phyloP scores from a whole-genome alignment of 768 basidiomycete genomes.

The Auriscalpium vulgare region DNA sequence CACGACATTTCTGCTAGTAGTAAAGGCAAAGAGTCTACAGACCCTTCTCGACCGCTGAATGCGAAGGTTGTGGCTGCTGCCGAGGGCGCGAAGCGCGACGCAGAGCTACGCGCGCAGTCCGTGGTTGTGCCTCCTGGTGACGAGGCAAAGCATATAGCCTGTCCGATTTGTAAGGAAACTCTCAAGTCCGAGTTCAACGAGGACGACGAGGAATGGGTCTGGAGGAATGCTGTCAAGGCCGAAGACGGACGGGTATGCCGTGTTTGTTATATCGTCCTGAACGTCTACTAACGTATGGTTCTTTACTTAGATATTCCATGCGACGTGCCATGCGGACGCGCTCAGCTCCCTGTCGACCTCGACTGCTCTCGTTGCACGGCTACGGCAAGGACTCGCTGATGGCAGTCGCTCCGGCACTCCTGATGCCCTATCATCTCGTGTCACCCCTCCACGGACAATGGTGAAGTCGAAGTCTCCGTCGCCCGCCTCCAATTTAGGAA shows the following conservation, averaged over 20 bases:
- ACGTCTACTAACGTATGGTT: neutral
- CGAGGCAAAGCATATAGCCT: slow-evolving; percentile 75
- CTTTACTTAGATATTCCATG: slow-evolving; percentile 72
- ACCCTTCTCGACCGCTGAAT: slow-evolving; percentile 41
- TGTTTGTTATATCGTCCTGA: neutral
- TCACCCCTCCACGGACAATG: neutral
- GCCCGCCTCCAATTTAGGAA: slow-evolving; percentile 43
- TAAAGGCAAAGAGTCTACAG: slow-evolving; percentile 64
- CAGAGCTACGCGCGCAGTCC: slow-evolving; percentile 65
- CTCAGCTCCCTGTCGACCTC: slow-evolving; percentile 36
- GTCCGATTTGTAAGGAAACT: slow-evolving; percentile 94
- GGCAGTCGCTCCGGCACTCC: slow-evolving; percentile 74
- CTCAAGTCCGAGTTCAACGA: slow-evolving; percentile 89
- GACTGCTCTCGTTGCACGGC: slow-evolving; percentile 55
- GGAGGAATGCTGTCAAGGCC: slow-evolving; percentile 82
- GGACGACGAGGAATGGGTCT: slow-evolving; percentile 98
- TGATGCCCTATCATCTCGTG: slow-evolving; percentile 36
- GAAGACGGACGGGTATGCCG: slow-evolving; percentile 76
- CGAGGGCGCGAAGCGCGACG: slow-evolving; percentile 65
- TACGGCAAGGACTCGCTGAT: slow-evolving; percentile 48
- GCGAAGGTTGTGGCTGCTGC: slow-evolving; percentile 53
- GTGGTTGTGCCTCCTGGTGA: slow-evolving; percentile 88
- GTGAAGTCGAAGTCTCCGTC: slow-evolving; percentile 33
- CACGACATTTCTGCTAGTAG: slow-evolving; percentile 50
- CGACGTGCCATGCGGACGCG: slow-evolving; percentile 88